Conservation (phyloP, 345 rosid genomes). For the Microthlaspi erraticum region DNA sequence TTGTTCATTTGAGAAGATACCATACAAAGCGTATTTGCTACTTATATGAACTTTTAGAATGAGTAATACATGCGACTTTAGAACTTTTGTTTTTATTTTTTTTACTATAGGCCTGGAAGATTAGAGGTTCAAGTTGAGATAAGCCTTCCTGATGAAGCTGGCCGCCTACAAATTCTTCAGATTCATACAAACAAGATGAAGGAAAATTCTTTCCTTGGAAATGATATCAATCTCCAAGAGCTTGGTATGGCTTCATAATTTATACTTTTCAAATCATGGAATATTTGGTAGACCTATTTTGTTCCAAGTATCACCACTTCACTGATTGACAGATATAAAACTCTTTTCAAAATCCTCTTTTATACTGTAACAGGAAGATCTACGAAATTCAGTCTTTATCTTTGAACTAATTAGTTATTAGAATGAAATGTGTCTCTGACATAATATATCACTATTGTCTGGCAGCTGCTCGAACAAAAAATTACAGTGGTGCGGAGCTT, state of each 20-base stretch:
- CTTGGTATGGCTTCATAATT: constrained; percentile 62
- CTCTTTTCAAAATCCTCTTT: background rate
- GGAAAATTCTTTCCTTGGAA: constrained; percentile 91
- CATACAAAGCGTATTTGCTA: constrained; percentile 5
- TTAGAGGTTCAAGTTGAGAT: constrained; percentile 99
- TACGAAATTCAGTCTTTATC: constrained; percentile 9
- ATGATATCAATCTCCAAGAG: constrained; percentile 83
- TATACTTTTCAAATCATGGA: constrained; percentile 18
- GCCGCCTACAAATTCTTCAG: constrained; percentile 94
- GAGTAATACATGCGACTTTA: constrained; percentile 4
- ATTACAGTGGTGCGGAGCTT: constrained; percentile 98
- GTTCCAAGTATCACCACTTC: constrained; percentile 1
- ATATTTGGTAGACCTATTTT: constrained; percentile 20
- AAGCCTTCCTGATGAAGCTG: constrained; percentile 98
- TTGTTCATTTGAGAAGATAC: constrained; percentile 14
- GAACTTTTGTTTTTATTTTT: constrained; percentile 26
- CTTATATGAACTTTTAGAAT: constrained; percentile 8
- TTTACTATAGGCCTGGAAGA: constrained; percentile 80
- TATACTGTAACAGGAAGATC: constrained; percentile 7
- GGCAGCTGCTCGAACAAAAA: constrained; percentile 97
- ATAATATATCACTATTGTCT: constrained; percentile 18
- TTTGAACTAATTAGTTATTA: constrained; percentile 19
- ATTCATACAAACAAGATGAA: constrained; percentile 99
- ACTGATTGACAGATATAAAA: background rate
- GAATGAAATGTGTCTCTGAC: constrained; percentile 4